These are phyloP conservation scores for Nepenthes mirabilis DNA, from an alignment of 148 eudicot species.

Conservation along the genomic window DNA sequence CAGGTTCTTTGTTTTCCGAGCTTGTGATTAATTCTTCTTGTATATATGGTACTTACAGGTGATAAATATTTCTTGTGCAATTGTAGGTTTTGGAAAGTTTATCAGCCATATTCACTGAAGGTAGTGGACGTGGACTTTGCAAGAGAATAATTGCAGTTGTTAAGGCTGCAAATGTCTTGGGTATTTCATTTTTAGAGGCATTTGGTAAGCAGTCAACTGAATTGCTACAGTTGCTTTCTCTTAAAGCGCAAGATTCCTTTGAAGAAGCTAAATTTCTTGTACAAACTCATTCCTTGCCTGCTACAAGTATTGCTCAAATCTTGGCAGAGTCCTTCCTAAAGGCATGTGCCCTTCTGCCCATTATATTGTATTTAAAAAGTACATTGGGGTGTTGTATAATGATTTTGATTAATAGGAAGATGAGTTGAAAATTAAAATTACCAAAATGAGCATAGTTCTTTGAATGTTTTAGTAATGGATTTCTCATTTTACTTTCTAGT, in stretches of 20 bases:
- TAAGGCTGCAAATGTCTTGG: constrained; percentile 83
- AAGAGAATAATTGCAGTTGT: constrained; percentile 78
- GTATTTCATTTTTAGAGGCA: constrained; percentile 72
- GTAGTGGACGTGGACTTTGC: constrained; percentile 85
- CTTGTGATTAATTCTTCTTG: neutral
- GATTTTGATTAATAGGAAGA: no score
- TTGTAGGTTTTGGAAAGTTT: constrained; percentile 65
- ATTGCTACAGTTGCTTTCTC: constrained; percentile 84
- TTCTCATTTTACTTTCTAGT: no score
- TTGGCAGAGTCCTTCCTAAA: constrained; percentile 92
- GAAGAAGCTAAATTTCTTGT: constrained; percentile 81
- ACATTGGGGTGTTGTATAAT: no score
- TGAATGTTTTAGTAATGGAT: no score
- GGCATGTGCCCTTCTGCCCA: constrained; percentile 22
- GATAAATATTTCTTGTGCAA: neutral
- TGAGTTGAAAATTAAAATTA: no score
- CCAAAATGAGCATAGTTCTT: no score
- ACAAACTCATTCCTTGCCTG: constrained; percentile 76
- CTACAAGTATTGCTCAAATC: constrained; percentile 79
- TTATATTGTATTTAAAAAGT: neutral
- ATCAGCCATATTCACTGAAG: constrained; percentile 44
- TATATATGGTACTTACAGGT: neutral
- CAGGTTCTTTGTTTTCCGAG: neutral
- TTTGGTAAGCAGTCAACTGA: constrained; percentile 83
- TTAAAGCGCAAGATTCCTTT: constrained; percentile 95